Percentiles rank a stretch among this genome's conserved stretches.
These are phyloP conservation scores for Ophiostoma sp. DNA, from an alignment of 2,329 filamentous ascomycete genomes.

Conservation along the genomic window DNA sequence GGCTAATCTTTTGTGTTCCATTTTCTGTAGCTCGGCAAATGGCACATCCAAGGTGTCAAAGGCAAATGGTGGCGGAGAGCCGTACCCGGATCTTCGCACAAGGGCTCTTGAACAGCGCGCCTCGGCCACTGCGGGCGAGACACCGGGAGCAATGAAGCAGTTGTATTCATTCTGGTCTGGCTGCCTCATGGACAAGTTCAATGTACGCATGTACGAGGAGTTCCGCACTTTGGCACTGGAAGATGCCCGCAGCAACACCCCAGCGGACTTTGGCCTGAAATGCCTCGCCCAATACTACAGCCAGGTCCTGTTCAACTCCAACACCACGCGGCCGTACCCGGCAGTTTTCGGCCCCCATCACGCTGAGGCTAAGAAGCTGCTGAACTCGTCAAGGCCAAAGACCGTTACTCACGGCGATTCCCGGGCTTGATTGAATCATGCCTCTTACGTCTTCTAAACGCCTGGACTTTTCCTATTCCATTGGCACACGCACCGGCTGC, in stretches of 20 bases:
- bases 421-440: neutral
- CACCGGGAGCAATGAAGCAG: slow-evolving; percentile 55
- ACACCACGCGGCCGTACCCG: slow-evolving; percentile 30
- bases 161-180: slow-evolving; percentile 72
- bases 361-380: slow-evolving; percentile 29
- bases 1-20: slow-evolving; percentile 8
- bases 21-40: slow-evolving; percentile 3
- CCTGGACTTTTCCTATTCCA: neutral
- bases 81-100: slow-evolving; percentile 37
- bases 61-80: slow-evolving; percentile 19
- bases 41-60: neutral
- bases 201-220: slow-evolving; percentile 68
- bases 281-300: slow-evolving; percentile 62
- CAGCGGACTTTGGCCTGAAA: slow-evolving; percentile 51
- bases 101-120: slow-evolving; percentile 39
- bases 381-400: slow-evolving; percentile 15
- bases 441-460: neutral
- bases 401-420: slow-evolving; percentile 5
- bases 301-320: slow-evolving; percentile 29
- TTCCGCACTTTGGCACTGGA: slow-evolving; percentile 63
- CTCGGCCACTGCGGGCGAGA: slow-evolving; percentile 34
- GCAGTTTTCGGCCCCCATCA: slow-evolving; percentile 32
- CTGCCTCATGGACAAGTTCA: slow-evolving; percentile 68
- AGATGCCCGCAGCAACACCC: slow-evolving; percentile 49
- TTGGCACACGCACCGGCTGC: neutral